These are phyloP conservation scores for Daldinia grandis DNA, from an alignment of 495 filamentous ascomycete species.

Conservation along the genomic window DNA sequence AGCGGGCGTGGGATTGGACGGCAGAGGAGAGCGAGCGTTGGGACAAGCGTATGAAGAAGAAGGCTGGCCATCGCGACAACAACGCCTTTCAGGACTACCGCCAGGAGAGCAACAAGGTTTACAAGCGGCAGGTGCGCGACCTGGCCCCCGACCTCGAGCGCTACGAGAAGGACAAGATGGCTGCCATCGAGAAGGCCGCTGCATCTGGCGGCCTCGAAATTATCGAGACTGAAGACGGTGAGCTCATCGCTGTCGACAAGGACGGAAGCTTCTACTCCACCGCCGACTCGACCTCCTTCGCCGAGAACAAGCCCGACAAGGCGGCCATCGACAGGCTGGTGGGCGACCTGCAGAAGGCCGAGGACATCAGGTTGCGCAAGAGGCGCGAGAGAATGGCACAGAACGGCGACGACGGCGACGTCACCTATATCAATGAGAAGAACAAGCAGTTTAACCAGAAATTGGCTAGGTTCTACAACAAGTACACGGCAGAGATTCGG, in stretches of 20 bases:
- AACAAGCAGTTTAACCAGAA: conserved; percentile 99
- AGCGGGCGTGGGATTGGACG: conserved; percentile 99
- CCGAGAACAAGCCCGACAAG: conserved; percentile 86
- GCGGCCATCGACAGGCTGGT: conserved; percentile 92
- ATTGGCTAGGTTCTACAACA: conserved; percentile 93
- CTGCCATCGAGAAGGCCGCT: conserved; percentile 83
- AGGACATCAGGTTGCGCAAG: conserved; percentile 85
- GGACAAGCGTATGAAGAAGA: conserved; percentile 90
- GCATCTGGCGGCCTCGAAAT: conserved; percentile 83
- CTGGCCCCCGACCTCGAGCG: conserved; percentile 74
- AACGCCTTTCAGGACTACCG: conserved; percentile 91
- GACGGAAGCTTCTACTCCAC: conserved; percentile 90
- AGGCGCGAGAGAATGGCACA: conserved; percentile 77
- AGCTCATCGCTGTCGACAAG: conserved; percentile 91
- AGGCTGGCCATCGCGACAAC: conserved; percentile 80
- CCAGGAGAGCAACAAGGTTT: conserved; percentile 86
- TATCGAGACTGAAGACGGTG: conserved; percentile 91
- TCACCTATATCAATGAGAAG: conserved; percentile 99
- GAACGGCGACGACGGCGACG: conserved; percentile 80
- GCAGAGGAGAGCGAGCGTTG: conserved; percentile 91
- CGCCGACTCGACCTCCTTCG: conserved; percentile 79
- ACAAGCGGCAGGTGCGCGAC: conserved; percentile 87
- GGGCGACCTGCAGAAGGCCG: conserved; percentile 83
- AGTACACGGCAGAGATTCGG: conserved; percentile 96
- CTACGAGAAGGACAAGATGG: conserved; percentile 86